These are phyloP conservation scores for Ganoderma lucidum DNA, from an alignment of 1,284 basidiomycete genomes.

Conservation along the genomic window DNA sequence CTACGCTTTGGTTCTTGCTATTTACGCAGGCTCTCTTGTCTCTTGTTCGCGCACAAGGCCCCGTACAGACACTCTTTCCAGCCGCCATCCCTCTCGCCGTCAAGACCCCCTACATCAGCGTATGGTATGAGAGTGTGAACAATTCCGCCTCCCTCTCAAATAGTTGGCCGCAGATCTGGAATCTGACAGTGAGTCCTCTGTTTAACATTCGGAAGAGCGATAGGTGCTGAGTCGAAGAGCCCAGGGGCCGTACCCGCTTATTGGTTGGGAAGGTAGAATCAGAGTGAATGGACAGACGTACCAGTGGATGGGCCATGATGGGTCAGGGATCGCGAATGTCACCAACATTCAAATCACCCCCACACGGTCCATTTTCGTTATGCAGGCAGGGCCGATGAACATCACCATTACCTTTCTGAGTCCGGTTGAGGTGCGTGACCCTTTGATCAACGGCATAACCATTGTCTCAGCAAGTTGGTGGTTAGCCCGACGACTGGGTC, in stretches of 20 bases:
- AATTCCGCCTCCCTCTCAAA: conserved; percentile 1
- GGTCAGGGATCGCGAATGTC: conserved; percentile 11
- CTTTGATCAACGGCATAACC: neutral
- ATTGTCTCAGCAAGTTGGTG: neutral
- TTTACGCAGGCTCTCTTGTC: conserved; percentile 15
- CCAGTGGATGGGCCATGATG: conserved; percentile 30
- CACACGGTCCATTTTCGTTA: conserved; percentile 29
- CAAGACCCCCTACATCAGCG: conserved; percentile 25
- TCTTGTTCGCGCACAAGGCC: conserved; percentile 20
- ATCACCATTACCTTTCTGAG: conserved; percentile 33
- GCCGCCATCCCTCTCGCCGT: conserved; percentile 25
- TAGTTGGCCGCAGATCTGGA: conserved; percentile 23
- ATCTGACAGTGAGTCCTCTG: conserved; percentile 8
- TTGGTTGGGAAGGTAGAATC: conserved; percentile 34
- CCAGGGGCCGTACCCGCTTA: neutral
- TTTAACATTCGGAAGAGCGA: neutral
- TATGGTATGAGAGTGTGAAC: conserved; percentile 20
- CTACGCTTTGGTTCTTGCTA: conserved; percentile 19
- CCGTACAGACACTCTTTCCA: conserved; percentile 20
- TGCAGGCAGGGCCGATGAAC: conserved; percentile 33
- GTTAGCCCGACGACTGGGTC: conserved; percentile 42
- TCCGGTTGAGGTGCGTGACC: conserved; percentile 33
- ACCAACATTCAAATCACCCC: conserved; percentile 27
- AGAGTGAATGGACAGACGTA: conserved; percentile 34
- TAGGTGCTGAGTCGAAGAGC: neutral